Base-by-base conservation (phyloP, 2,329 filamentous ascomycete species). In the Neonectria neomacrospora region DNA sequence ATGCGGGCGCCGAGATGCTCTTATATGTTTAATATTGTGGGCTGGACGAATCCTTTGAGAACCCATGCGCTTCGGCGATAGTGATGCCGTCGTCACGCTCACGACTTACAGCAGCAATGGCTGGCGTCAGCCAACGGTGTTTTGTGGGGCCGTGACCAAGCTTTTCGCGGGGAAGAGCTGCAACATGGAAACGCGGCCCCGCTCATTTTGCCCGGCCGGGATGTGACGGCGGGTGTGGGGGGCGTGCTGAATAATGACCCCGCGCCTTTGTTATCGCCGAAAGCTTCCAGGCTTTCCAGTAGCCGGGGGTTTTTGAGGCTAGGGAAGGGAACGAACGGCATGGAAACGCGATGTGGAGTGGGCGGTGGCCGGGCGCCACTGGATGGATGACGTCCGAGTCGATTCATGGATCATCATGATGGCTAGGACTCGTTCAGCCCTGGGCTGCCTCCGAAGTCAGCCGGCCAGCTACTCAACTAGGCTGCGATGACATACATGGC, bases 101-200 rank as follows among this genome's bases (percentile, higher is more conserved):
- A 41, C 9, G 5, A 41, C 37, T 51, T 30, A 28, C 39, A 16
- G 22, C 28, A 20, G 32, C 59, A 14, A 20, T 65, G 62, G 62
- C 58, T 64, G 53, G 70, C 68, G 66, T 68, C 70, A 72, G 64
- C 70, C 58, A 57, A 26, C 23, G 16, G 45, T 14, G 26, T 18
- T 53, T 51, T 63, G 57, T 63, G 50, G 54, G 52, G 48, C 37
- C 23, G 10, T 3, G 12, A 22, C 23, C 22, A 56, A 11, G 26
- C 20, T 5, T 7, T 5, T 10, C 32, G 48, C 30, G 39, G 41
- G 47, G 39, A n/a, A 34, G 44, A 52, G 55, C 11, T 26, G 18
- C 45, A 34, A 14, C n/a, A 34, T 42, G 28, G 22, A 52, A 3
- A 14, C 44, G 12, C 23, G 44, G 23, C 44, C 37, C 37, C 44